A percentile compares a stretch with the other conserved stretches of the same genome.
Evolutionary conservation across 2,329 filamentous ascomycete species (phyloP).

Genomic region (Fusarium chlamydosporum): DNA sequence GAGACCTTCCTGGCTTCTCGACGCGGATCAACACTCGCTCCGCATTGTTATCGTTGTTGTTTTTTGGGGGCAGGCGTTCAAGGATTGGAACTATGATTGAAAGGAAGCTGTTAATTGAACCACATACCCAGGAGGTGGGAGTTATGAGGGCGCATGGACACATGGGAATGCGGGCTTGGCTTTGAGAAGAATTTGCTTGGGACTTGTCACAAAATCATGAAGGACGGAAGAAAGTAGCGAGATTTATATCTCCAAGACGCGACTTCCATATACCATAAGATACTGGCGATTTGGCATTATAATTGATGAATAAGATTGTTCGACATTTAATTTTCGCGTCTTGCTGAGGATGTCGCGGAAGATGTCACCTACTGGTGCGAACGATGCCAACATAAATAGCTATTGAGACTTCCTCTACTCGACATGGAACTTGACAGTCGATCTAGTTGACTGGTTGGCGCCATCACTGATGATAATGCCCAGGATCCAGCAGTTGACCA

Average conservation of each 20-base stretch:
- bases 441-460: constrained; percentile 25
- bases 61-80: constrained; percentile 46
- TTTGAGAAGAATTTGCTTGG: constrained; percentile 40
- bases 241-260: constrained; percentile 20
- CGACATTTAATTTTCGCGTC: constrained; percentile 3
- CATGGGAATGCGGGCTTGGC: constrained; percentile 28
- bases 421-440: constrained; percentile 42
- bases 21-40: constrained; percentile 2
- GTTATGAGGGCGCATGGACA: constrained; percentile 50
- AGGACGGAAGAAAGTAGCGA: constrained; percentile 26
- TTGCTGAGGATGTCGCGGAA: background rate
- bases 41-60: constrained; percentile 25
- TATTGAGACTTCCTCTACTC: constrained; percentile 27
- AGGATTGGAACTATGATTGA: constrained; percentile 30
- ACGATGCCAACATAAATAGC: background rate
- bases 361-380: background rate
- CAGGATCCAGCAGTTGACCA: constrained; percentile 88
- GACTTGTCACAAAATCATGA: constrained; percentile 36
- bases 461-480: constrained; percentile 82
- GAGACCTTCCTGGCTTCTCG: background rate
- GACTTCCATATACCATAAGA: constrained; percentile 46
- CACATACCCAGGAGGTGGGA: constrained; percentile 50
- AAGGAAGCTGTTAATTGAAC: constrained; percentile 44
- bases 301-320: constrained; percentile 35
- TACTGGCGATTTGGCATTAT: constrained; percentile 32